Evolutionary conservation across 345 rosid genomes (phyloP), one percentile per base, ranked within the genome.

Genomic region (Trapa incisa): DNA sequence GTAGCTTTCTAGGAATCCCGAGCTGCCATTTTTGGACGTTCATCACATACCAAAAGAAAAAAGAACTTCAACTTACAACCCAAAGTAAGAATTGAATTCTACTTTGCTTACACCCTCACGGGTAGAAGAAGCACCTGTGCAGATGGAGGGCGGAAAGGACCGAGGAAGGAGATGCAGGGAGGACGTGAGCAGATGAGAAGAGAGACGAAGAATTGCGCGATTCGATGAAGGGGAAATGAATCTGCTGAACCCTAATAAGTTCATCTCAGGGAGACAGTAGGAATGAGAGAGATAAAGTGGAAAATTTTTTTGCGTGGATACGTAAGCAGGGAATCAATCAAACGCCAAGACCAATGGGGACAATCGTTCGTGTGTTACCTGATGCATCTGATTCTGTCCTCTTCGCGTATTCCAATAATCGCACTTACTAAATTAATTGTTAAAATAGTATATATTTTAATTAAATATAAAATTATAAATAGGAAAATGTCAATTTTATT

Each of bases 71-170:
- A 66, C 37, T 66, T 66, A 11, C 3, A 62, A 41, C 8, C 65
- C 45, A 3, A 32, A 56, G 39, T 6, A 13, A 39, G 5, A 43
- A 32, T 53, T 17, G 45, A 65, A 29, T 35, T 10, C 33, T 57
- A 9, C 45, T 37, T 58, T 29, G 14, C 41, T 33, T 38, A 15
- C 37, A 32, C 47, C 16, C 12, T n/a, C 14, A 2, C 4, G 60
- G 16, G 35, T 11, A 72, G 68, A 61, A 47, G 36, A 64, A 10
- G 47, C 47, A 75, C 82, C 82, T 79, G 80, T 36, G 32, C 64
- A 69, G 38, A 68, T 37, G 61, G 68, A 53, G 62, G 56, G 29
- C 6, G 68, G 14, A 67, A 65, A 8, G 17, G 58, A 7, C 45
- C 6, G 17, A 47, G 63, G 29, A 16, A 47, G 29, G 70, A 38